Percentiles rank a stretch among this genome's conserved stretches.
phyloP scores from a whole-genome alignment of 345 rosid species.

The Physaria fendleri region DNA sequence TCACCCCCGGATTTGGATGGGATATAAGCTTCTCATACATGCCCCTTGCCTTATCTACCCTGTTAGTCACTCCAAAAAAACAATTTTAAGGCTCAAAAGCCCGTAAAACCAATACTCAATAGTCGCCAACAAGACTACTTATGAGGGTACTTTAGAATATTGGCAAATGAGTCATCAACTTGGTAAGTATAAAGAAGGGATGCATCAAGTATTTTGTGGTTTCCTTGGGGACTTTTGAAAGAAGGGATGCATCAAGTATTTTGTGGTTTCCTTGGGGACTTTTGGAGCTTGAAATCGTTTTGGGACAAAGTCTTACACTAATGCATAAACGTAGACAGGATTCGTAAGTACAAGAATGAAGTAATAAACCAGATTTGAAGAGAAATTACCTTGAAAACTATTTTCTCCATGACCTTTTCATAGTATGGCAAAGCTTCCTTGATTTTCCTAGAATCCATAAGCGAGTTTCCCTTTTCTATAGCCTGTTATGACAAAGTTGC shows the following conservation, averaged over 20 bases:
- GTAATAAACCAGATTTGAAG: not conserved
- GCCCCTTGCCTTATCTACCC: conserved; percentile 55
- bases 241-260: no score
- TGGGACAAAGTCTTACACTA: not conserved
- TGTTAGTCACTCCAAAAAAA: conserved; percentile 28
- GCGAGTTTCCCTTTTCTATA: conserved; percentile 62
- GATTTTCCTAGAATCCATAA: conserved; percentile 77
- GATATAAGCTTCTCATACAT: conserved; percentile 87
- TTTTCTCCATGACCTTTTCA: conserved; percentile 58
- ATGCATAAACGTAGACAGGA: conserved; percentile 11
- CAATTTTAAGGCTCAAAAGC: not conserved
- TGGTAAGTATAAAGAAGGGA: not conserved
- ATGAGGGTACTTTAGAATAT: not conserved
- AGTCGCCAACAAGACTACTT: conserved; percentile 1
- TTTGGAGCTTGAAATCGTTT: not conserved
- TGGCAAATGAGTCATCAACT: not conserved
- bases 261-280: no score
- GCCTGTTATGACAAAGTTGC: conserved; percentile 36
- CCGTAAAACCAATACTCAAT: not conserved
- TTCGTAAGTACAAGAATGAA: not conserved
- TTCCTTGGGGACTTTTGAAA: no score
- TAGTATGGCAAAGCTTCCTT: conserved; percentile 64
- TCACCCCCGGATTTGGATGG: conserved; percentile 64
- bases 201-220: conserved; percentile 4
- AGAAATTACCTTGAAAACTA: conserved; percentile 61